phyloP scores from a whole-genome alignment of 306 rosid species.

The Quercus agrifolia region DNA sequence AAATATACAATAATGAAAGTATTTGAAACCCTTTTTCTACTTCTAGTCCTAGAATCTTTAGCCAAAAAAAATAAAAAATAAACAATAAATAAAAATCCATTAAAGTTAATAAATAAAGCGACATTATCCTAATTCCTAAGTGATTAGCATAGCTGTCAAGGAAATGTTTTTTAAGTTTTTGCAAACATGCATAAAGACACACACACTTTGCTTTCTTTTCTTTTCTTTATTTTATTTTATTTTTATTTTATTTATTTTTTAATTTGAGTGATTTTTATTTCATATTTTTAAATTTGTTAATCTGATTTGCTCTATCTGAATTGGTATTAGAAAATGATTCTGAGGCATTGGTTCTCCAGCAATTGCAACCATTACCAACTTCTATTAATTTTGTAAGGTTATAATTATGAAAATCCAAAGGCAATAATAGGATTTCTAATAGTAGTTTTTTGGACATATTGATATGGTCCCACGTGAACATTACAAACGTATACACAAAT shows the following conservation, averaged over 20 bases:
- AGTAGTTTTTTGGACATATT: neutral
- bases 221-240: too few relatives aligned
- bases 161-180: neutral
- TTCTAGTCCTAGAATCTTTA: too few relatives aligned
- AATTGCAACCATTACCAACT: constrained; percentile 14
- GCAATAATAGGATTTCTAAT: neutral
- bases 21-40: neutral
- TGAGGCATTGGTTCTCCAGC: constrained; percentile 4
- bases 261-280: neutral
- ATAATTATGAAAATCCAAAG: neutral
- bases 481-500: constrained; percentile 12
- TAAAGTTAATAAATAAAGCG: neutral
- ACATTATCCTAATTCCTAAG: neutral
- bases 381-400: neutral
- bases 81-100: too few relatives aligned
- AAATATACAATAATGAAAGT: neutral
- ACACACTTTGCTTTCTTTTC: neutral
- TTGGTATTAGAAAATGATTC: neutral
- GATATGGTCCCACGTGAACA: constrained; percentile 18
- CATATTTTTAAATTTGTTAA: neutral
- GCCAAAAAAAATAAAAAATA: neutral
- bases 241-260: neutral
- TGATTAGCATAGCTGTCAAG: neutral
- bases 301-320: neutral
- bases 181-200: neutral